These are phyloP conservation scores for Umbellularia californica DNA, from an alignment of 164 flowering plant species.

Conservation along the genomic window DNA sequence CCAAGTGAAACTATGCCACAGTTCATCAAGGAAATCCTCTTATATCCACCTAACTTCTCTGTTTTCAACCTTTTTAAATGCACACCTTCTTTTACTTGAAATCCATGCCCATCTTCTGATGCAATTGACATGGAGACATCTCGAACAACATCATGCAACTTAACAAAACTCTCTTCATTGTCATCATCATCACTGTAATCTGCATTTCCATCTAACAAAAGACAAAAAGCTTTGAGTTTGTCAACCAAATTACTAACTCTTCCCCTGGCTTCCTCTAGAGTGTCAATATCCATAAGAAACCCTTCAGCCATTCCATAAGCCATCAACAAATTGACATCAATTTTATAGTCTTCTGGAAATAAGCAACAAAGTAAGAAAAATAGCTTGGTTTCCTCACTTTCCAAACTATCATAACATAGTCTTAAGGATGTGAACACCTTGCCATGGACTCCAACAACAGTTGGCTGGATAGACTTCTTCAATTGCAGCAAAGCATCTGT, in stretches of 20 bases:
- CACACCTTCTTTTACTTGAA: neutral
- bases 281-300: neutral
- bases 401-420: slow-evolving; percentile 19
- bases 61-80: neutral
- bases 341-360: slow-evolving; percentile 14
- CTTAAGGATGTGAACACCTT: slow-evolving; percentile 14
- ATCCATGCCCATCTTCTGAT: neutral
- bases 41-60: neutral
- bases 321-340: slow-evolving; percentile 4
- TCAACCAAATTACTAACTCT: neutral
- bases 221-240: slow-evolving; percentile 4
- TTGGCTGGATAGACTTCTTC: neutral
- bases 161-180: neutral
- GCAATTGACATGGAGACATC: slow-evolving; percentile 7
- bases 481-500: slow-evolving; percentile 9
- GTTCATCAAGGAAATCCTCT: slow-evolving; percentile 5
- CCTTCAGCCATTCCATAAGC: slow-evolving; percentile 10
- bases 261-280: slow-evolving; percentile 6
- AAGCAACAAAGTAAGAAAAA: slow-evolving; percentile 20
- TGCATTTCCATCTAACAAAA: slow-evolving; percentile 8
- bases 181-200: neutral
- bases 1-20: neutral
- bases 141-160: slow-evolving; percentile 14
- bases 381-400: slow-evolving; percentile 12
- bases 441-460: slow-evolving; percentile 8